phyloP scores from a whole-genome alignment of 495 filamentous ascomycete species.

The Talaromyces wortmannii region DNA sequence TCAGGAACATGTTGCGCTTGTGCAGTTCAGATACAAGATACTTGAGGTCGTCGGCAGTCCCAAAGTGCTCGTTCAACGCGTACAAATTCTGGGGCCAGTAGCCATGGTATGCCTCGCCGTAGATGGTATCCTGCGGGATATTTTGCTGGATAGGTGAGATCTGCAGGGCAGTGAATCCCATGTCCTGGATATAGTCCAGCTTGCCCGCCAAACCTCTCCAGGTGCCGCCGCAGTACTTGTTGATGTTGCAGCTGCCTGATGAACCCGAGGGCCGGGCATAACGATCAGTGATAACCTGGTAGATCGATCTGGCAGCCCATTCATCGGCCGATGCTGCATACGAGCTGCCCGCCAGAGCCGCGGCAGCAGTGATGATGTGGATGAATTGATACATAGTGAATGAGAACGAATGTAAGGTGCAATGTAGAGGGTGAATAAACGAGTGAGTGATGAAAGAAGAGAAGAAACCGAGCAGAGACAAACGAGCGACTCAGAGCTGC shows the following conservation, averaged over 20 bases:
- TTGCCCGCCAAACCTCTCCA: conserved; percentile 56
- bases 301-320: conserved; percentile 52
- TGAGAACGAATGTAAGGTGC: no score
- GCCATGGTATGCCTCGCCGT: conserved; percentile 36
- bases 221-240: conserved; percentile 62
- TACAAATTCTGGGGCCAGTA: conserved; percentile 22
- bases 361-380: background rate
- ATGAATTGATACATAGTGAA: background rate
- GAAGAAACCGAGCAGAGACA: no score
- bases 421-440: no score
- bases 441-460: no score
- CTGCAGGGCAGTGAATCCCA: conserved; percentile 71
- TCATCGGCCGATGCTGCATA: conserved; percentile 9
- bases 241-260: conserved; percentile 40
- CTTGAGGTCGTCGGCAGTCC: conserved; percentile 14
- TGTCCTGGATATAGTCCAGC: conserved; percentile 44
- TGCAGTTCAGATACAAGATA: conserved; percentile 14
- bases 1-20: conserved; percentile 41
- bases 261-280: conserved; percentile 55
- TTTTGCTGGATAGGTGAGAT: conserved; percentile 64
- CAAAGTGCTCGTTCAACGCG: conserved; percentile 17
- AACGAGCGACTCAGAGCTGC: no score
- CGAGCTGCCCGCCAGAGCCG: background rate
- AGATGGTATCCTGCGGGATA: conserved; percentile 35
- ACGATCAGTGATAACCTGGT: conserved; percentile 64